Evolutionary conservation across 257 asterid genomes (phyloP).

Genomic region (Fraxinus quadrangulata): DNA sequence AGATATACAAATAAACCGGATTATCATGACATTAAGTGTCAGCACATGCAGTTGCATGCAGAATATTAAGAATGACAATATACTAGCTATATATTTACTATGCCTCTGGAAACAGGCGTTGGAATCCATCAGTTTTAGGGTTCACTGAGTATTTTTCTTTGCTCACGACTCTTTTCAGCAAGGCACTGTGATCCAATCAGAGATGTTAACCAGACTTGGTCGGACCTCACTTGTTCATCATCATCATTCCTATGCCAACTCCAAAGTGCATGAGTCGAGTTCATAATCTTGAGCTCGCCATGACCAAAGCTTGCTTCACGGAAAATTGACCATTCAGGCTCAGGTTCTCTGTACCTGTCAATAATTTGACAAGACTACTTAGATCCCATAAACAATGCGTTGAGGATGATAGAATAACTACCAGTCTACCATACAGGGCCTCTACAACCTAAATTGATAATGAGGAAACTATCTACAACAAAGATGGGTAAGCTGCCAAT

Average conservation of each 20-base stretch:
- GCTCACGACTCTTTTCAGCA: slow-evolving; percentile 30
- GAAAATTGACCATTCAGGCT: slow-evolving; percentile 83
- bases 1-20: neutral
- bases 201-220: slow-evolving; percentile 71
- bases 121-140: slow-evolving; percentile 25
- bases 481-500: neutral
- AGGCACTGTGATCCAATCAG: slow-evolving; percentile 57
- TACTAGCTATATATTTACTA: neutral
- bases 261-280: slow-evolving; percentile 86
- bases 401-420: slow-evolving; percentile 1
- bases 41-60: neutral
- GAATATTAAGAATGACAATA: neutral
- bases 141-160: slow-evolving; percentile 38
- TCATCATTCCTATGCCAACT: slow-evolving; percentile 94
- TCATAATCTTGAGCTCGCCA: slow-evolving; percentile 71
- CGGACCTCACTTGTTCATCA: slow-evolving; percentile 75
- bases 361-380: slow-evolving; percentile 12
- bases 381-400: neutral
- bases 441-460: neutral
- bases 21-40: neutral
- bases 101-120: neutral
- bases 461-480: neutral
- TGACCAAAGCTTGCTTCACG: slow-evolving; percentile 98
- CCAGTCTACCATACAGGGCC: neutral
- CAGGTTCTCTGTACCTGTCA: slow-evolving; percentile 58